Base-by-base conservation (phyloP, 169 alveolate genomes). In the Eimeria praecox region DNA sequence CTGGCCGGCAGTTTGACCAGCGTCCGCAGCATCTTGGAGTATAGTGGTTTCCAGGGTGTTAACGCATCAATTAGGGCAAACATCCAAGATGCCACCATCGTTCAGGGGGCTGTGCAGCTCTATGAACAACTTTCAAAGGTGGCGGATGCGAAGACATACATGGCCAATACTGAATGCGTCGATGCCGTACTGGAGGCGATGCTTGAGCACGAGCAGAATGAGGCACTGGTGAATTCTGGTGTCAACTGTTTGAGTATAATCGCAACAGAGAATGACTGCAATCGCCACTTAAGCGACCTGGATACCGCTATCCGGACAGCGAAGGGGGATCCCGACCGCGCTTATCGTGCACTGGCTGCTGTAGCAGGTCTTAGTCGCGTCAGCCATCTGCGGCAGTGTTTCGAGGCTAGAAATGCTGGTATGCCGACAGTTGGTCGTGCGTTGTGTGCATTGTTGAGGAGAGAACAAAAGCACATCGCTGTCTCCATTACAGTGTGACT, bases 31-130 rank as follows among this genome's bases (percentile, higher is more conserved):
- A 97, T 98, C n/a, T 95, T 97, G 90, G 99, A 98, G 95, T 98
- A 98, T 94, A 99, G 99, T 27, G 99, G 99, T 49, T 96, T 98
- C 22, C 97, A 96, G 54, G 99, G 99, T 30, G 97, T 98, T 52
- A 97, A 98, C 42, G 96, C 97, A 49, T 97, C 99, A 8, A 96
- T 98, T 44, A 56, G 92, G 6, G 98, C 97, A 44, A 98, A 97
- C 95, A 96, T 97, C 86, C 94, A 85, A 66, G 97, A 98, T 75
- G 97, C 94, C 52, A 95, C 96, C 75, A 96, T 97, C 92, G 97
- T 98, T 85, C 97, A 97, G 71, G 98, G 96, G 95, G 98, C 98
- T n/a, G 80, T 98, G 94, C 97, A 97, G 95, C 97, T 98, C 33
- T 92, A 75, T 80, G 85, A 92, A 46, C 83, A 56, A 44, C 85